These are phyloP conservation scores for Lycium ferocissimum DNA, from an alignment of 257 asterid species.

Conservation along the genomic window DNA sequence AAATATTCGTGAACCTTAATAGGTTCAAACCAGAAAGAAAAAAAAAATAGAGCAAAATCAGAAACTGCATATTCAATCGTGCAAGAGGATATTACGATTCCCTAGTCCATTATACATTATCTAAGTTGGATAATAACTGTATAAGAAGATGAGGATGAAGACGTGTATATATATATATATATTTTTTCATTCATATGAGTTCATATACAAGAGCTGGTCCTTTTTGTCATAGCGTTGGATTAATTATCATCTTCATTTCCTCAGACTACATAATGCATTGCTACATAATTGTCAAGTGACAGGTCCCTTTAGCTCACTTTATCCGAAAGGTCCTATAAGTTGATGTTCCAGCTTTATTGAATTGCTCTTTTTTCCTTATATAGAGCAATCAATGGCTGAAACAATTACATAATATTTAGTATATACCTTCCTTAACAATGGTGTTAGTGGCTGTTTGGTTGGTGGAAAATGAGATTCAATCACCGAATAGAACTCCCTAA, in stretches of 20 bases:
- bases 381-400: neutral
- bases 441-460: neutral
- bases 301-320: slow-evolving; percentile 16
- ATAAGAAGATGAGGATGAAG: slow-evolving; percentile 9
- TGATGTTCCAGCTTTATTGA: slow-evolving; percentile 22
- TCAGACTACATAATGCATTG: neutral
- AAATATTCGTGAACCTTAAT: neutral
- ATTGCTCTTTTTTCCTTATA: neutral
- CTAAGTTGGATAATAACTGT: slow-evolving; percentile 29
- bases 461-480: neutral
- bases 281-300: neutral
- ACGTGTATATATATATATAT: too few species aligned
- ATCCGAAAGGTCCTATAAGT: neutral
- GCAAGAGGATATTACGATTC: neutral
- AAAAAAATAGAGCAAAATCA: neutral
- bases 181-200: neutral
- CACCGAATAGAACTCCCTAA: neutral
- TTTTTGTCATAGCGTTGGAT: neutral
- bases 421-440: slow-evolving; percentile 22
- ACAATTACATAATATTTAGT: neutral
- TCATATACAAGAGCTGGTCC: neutral
- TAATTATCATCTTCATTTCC: neutral
- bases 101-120: slow-evolving; percentile 8
- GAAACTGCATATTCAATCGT: neutral
- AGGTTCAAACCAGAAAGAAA: neutral